Percentiles rank a stretch among this genome's conserved stretches.
Evolutionary conservation across 345 rosid genomes (phyloP).

Genomic region (Salix koriyanagi): DNA sequence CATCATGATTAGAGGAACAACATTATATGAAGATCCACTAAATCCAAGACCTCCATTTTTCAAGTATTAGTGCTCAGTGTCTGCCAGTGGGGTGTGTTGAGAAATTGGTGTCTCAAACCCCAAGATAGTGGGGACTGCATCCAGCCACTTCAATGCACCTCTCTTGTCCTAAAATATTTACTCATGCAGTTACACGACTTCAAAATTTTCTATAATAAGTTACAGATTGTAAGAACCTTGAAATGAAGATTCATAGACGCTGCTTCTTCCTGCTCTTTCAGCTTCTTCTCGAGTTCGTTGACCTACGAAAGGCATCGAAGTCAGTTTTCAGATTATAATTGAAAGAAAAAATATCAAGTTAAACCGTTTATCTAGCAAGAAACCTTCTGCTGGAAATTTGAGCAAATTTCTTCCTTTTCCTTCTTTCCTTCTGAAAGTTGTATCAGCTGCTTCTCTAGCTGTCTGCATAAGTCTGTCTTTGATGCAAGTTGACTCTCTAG

Average conservation of each 20-base stretch:
- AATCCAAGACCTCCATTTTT: too few relatives aligned
- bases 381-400: slow-evolving; percentile 34
- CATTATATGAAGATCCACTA: too few relatives aligned
- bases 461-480: slow-evolving; percentile 22
- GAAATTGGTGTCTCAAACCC: too few relatives aligned
- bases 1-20: not conserved
- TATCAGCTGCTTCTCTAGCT: slow-evolving; percentile 29
- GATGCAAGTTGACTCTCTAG: slow-evolving; percentile 33
- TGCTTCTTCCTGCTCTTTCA: slow-evolving; percentile 18
- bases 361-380: not conserved
- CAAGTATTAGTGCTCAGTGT: too few relatives aligned
- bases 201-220: not conserved
- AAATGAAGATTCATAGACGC: slow-evolving; percentile 10
- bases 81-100: too few relatives aligned
- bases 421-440: slow-evolving; percentile 38
- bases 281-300: slow-evolving; percentile 19
- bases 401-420: slow-evolving; percentile 35
- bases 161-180: not conserved
- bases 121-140: too few relatives aligned
- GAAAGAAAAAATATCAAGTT: not conserved
- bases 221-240: not conserved
- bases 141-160: not conserved
- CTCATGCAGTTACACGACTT: not conserved
- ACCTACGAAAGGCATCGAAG: slow-evolving; percentile 8
- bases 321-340: not conserved